A percentile compares a stretch with the other conserved stretches of the same genome.
phyloP scores from a whole-genome alignment of 1,139 yeast species.

The Meyerozyma carpophila region DNA sequence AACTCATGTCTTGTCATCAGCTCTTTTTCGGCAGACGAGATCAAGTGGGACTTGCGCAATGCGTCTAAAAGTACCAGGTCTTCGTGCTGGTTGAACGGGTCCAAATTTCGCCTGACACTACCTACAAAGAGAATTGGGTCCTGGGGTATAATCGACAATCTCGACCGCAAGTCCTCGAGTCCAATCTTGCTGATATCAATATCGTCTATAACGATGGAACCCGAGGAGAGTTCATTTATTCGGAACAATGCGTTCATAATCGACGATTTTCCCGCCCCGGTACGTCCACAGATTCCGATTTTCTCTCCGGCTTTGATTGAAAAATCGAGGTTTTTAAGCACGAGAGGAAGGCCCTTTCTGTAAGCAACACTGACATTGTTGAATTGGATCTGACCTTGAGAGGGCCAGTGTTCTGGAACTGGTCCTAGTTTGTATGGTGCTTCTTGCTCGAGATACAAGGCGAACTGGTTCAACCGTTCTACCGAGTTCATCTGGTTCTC shows the following conservation, averaged over 20 bases:
- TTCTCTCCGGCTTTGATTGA: conserved; percentile 5
- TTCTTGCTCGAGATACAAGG: conserved; percentile 3
- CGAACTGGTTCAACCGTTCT: conserved; percentile 4
- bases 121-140: conserved; percentile 5
- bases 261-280: conserved; percentile 6
- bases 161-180: conserved; percentile 1
- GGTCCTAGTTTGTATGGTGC: conserved; percentile 3
- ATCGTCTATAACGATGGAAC: conserved; percentile 4
- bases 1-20: not conserved
- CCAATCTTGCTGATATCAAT: conserved; percentile 2
- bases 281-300: conserved; percentile 7
- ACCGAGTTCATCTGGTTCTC: conserved; percentile 5
- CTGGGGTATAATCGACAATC: conserved; percentile 5
- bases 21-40: not conserved
- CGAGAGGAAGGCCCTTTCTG: conserved; percentile 7
- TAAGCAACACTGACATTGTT: conserved; percentile 4
- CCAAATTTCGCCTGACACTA: conserved; percentile 3
- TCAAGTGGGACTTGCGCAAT: not conserved
- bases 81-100: conserved; percentile 3
- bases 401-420: conserved; percentile 6
- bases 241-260: conserved; percentile 5
- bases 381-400: conserved; percentile 5
- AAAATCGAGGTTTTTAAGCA: conserved; percentile 5
- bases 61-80: conserved; percentile 1
- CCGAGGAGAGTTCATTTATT: conserved; percentile 2